These are phyloP conservation scores for Trypanosoma boissoni DNA, from an alignment of 208 protist species.

Conservation along the genomic window DNA sequence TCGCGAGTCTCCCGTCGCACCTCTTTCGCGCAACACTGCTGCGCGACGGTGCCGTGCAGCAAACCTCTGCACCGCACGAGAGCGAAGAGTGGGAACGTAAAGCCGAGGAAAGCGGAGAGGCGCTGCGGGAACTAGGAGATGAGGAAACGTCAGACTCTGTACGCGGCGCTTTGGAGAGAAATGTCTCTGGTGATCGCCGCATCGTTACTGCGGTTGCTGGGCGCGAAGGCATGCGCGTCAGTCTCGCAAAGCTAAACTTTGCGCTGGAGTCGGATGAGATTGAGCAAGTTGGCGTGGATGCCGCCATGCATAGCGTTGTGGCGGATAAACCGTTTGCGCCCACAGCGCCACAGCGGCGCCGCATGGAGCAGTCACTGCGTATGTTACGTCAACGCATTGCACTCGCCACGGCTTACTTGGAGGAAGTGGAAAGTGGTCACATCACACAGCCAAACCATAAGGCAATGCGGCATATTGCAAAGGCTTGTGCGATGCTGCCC, in stretches of 20 bases:
- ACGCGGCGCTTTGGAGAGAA: slow-evolving; percentile 3
- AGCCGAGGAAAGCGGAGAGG: background rate
- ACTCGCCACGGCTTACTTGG: slow-evolving; percentile 33
- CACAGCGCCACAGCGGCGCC: slow-evolving; percentile 3
- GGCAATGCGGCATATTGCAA: slow-evolving; percentile 17
- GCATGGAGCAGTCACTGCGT: slow-evolving; percentile 19
- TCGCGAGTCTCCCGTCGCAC: slow-evolving; percentile 25
- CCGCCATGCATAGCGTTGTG: slow-evolving; percentile 17
- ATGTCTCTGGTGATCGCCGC: background rate
- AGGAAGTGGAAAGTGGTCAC: slow-evolving; percentile 2
- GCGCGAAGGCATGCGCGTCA: background rate
- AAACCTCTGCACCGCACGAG: background rate
- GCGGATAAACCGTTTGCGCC: background rate
- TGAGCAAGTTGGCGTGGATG: slow-evolving; percentile 27
- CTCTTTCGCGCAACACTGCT: slow-evolving; percentile 23
- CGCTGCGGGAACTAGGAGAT: background rate
- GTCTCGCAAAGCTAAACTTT: slow-evolving; percentile 15
- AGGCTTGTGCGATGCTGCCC: slow-evolving; percentile 11
- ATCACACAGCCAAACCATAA: background rate
- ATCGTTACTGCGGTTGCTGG: background rate
- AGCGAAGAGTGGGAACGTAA: background rate
- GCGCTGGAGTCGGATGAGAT: slow-evolving; percentile 26
- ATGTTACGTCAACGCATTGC: slow-evolving; percentile 28
- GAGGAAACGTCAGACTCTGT: no score
- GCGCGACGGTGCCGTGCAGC: background rate